Base-by-base conservation (phyloP, 2,329 filamentous ascomycete genomes). In the Mycocentrospora acerina region DNA sequence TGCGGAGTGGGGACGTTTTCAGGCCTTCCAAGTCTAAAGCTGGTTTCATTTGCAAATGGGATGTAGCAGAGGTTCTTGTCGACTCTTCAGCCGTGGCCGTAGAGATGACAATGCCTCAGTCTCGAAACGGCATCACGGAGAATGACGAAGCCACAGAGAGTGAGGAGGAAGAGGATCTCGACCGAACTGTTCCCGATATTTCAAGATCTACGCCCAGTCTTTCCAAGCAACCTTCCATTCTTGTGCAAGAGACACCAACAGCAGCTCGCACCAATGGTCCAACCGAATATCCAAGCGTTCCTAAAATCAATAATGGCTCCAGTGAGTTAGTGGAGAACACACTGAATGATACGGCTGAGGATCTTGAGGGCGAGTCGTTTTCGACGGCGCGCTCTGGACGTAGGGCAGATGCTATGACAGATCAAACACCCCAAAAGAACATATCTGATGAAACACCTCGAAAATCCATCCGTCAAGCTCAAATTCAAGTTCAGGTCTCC, bases 161-260 rank as follows among this genome's bases (percentile, higher is more conserved):
- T 32, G 57, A 61, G 26, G 57, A 60, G 32, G 50, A 42, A 8
- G 42, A 41, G 16, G 47, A 52, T 25, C 33, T 53, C 7, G 49
- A 59, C 11, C 24, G 44, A 1, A 53, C 56, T 10, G 37, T 57
- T 3, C 46, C 45, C 17, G 43, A 44, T 27, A 51, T 62, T 13
- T 37, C 42, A 18, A 42, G 42, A 10, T 42, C 54, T 3, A 64
- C 62, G 14, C 60, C 62, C 19, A 42, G 39, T 11, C 46, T 56
- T 8, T 53, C 55, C 3, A 36, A 51, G 17, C 40, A 60, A 22
- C 54, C 42, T 7, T 58, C 59, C 1, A 36, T 57, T n/a, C 35
- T 66, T 5, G 47, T 66, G 4, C 59, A 64, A 14, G 62, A 66
- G 35, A 66, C 62, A 1, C 62, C 62, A 6, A 59, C 57, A 3